Percentiles rank a stretch among this genome's conserved stretches.
These are phyloP conservation scores for Camillea tinctor DNA, from an alignment of 2,329 filamentous ascomycete genomes.

Conservation along the genomic window DNA sequence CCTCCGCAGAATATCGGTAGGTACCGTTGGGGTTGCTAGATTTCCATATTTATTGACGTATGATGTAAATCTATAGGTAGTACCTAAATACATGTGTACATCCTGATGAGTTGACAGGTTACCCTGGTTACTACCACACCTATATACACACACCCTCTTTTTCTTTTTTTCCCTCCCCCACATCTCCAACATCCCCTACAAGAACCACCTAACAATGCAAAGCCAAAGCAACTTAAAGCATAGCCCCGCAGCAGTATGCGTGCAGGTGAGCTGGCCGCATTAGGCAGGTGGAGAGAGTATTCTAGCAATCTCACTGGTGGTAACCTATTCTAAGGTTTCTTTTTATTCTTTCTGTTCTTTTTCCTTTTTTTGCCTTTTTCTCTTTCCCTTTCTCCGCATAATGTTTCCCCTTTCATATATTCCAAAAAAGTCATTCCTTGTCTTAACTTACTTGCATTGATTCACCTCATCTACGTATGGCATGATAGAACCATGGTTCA, in stretches of 20 bases:
- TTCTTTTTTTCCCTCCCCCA: neutral
- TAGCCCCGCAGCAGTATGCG: conserved; percentile 4
- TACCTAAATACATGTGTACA: too few relatives aligned
- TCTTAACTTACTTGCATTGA: neutral
- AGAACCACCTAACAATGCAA: neutral
- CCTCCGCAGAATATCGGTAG: too few relatives aligned
- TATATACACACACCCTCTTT: neutral
- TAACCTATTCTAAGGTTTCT: neutral
- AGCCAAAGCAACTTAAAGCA: neutral
- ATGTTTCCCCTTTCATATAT: neutral
- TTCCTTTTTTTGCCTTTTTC: neutral
- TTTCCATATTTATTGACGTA: too few relatives aligned
- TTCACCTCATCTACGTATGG: neutral
- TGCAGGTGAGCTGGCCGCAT: conserved; percentile 7
- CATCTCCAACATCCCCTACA: conserved; percentile 1
- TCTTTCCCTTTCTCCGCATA: neutral
- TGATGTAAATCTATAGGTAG: too few relatives aligned
- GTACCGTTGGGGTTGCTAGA: too few relatives aligned
- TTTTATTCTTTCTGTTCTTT: neutral
- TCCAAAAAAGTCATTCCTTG: neutral
- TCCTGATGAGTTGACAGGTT: too few relatives aligned
- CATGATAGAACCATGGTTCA: neutral
- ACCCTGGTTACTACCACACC: too few relatives aligned
- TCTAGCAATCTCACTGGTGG: conserved; percentile 15
- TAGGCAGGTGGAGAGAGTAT: conserved; percentile 19